phyloP scores from a whole-genome alignment of 1,139 yeast species.

The Hansenula lynferdii region DNA sequence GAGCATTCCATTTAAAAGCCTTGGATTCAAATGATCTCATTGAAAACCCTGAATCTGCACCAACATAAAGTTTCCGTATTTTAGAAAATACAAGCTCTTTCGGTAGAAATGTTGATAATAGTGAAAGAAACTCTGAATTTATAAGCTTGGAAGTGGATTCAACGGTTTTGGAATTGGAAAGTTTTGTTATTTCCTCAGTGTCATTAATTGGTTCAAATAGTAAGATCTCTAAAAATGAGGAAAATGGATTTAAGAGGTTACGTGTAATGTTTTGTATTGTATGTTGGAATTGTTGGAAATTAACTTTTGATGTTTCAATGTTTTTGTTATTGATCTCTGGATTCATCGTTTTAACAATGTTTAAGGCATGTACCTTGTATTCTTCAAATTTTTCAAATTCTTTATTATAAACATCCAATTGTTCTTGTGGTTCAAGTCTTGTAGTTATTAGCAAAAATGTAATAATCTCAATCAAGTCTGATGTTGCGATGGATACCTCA shows the following conservation, averaged over 20 bases:
- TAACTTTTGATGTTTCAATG: constrained; percentile 23
- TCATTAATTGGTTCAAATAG: constrained; percentile 16
- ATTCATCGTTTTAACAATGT: constrained; percentile 44
- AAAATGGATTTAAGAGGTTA: constrained; percentile 33
- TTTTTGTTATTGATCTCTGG: constrained; percentile 25
- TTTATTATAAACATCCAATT: constrained; percentile 17
- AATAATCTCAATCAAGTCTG: constrained; percentile 33
- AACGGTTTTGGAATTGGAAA: constrained; percentile 12
- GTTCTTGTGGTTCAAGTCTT: constrained; percentile 25
- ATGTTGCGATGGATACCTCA: constrained; percentile 30
- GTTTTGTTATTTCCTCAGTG: constrained; percentile 4
- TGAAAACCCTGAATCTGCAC: constrained; percentile 70
- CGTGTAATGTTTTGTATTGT: constrained; percentile 32
- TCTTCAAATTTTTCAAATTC: constrained; percentile 16
- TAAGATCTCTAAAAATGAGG: constrained; percentile 33
- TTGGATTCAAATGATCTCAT: constrained; percentile 82
- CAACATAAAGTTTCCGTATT: constrained; percentile 63
- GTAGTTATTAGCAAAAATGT: constrained; percentile 39
- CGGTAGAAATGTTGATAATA: constrained; percentile 27
- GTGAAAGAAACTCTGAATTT: constrained; percentile 27
- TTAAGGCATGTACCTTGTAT: constrained; percentile 25
- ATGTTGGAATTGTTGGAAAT: constrained; percentile 31
- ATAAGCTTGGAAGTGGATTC: constrained; percentile 23
- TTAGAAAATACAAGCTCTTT: constrained; percentile 33
- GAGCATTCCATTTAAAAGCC: constrained; percentile 88